phyloP scores from a whole-genome alignment of 176 grass and related monocot species.

The Juncus inflexus region DNA sequence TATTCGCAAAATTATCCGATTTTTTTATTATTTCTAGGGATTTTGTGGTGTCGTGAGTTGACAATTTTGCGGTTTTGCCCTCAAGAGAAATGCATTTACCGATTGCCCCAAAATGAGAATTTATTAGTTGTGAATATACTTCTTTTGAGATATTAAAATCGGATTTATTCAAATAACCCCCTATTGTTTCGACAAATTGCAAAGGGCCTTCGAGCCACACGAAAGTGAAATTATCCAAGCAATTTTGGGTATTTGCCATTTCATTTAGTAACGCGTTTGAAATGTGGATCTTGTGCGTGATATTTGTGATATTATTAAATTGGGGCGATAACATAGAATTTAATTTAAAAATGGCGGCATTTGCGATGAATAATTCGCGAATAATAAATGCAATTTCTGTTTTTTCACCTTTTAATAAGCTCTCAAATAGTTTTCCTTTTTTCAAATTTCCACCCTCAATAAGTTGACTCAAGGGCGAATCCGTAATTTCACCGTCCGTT shows the following conservation, averaged over 20 bases:
- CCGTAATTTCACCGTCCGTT: conserved; percentile 16
- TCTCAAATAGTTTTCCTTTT: conserved; percentile 45
- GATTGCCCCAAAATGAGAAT: conserved; percentile 60
- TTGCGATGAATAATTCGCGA: conserved; percentile 65
- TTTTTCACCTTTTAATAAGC: conserved; percentile 51
- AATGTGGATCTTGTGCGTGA: conserved; percentile 36
- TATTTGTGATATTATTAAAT: conserved; percentile 26
- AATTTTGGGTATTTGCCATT: conserved; percentile 56
- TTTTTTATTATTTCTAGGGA: conserved; percentile 41
- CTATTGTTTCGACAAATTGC: conserved; percentile 70
- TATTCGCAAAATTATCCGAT: conserved; percentile 27
- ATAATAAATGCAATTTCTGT: conserved; percentile 47
- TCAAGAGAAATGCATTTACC: conserved; percentile 90
- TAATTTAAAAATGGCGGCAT: conserved; percentile 71
- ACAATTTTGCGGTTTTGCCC: conserved; percentile 70
- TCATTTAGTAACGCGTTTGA: conserved; percentile 58
- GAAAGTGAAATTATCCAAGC: conserved; percentile 54
- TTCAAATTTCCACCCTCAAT: background rate
- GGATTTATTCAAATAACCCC: conserved; percentile 44
- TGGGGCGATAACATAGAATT: conserved; percentile 41
- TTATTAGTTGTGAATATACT: conserved; percentile 53
- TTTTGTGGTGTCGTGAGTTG: conserved; percentile 79
- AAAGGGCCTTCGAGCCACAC: conserved; percentile 79
- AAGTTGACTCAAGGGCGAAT: conserved; percentile 4
- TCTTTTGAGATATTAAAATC: conserved; percentile 56